These are phyloP conservation scores for Sordariomycetes sp. DNA, from an alignment of 2,329 filamentous ascomycete genomes.

Conservation along the genomic window DNA sequence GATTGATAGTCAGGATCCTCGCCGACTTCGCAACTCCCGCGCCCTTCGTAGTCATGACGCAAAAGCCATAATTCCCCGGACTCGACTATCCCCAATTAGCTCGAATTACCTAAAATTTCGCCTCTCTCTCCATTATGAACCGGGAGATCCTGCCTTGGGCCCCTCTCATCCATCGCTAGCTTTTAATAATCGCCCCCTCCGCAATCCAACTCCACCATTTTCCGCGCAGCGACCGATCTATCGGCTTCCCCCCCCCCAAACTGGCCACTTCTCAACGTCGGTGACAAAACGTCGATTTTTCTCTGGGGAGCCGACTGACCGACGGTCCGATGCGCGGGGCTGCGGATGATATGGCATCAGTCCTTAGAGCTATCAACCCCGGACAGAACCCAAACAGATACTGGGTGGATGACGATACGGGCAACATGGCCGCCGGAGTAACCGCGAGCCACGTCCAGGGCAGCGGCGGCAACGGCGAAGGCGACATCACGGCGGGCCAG, in stretches of 20 bases:
- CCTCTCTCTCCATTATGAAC: not conserved
- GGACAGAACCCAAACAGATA: constrained; percentile 1
- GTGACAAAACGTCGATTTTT: not conserved
- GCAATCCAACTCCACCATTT: not conserved
- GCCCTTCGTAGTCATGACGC: not conserved
- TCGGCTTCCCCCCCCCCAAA: not conserved
- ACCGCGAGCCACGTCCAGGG: not conserved
- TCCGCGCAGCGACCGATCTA: not conserved
- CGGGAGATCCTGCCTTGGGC: not conserved
- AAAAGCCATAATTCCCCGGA: not conserved
- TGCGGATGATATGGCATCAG: constrained; percentile 1
- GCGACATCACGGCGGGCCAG: constrained; percentile 68
- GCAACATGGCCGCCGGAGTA: not conserved
- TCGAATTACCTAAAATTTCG: not conserved
- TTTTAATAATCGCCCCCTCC: not conserved
- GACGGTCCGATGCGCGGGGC: not conserved
- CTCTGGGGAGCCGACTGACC: not conserved
- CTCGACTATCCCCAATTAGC: not conserved
- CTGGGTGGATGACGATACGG: not conserved
- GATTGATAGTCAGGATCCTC: not conserved
- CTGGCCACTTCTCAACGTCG: not conserved
- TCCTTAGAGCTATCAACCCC: not conserved
- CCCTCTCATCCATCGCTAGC: not conserved
- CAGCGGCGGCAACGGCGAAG: constrained; percentile 18
- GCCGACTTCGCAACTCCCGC: not conserved